phyloP scores from a whole-genome alignment of 2,329 filamentous ascomycete genomes.

The Colletotrichum sp. region DNA sequence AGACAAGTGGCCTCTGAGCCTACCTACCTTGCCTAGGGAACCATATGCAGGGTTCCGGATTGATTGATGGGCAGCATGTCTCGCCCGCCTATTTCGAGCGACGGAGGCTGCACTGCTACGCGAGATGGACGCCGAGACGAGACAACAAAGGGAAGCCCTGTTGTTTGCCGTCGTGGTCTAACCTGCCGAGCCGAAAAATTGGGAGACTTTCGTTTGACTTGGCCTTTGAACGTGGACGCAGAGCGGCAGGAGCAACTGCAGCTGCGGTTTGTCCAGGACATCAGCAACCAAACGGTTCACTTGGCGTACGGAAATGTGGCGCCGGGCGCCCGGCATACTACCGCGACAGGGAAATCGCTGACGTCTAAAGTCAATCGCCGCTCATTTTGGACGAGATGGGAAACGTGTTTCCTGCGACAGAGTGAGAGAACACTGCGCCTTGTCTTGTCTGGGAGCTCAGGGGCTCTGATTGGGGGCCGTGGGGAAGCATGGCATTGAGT shows the following conservation, averaged over 20 bases:
- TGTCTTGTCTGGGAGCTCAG: not conserved
- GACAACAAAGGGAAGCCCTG: not conserved
- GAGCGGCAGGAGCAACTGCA: not conserved
- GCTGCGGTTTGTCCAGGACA: not conserved
- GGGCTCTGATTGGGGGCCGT: not conserved
- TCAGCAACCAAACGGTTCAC: not conserved
- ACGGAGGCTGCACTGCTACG: slow-evolving; percentile 2
- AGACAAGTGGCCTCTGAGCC: not conserved
- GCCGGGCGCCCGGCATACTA: not conserved
- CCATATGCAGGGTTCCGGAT: slow-evolving; percentile 3
- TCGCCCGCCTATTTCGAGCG: slow-evolving; percentile 6
- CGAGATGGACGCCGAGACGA: slow-evolving; percentile 6
- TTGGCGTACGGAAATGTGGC: not conserved
- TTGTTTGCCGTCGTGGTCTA: not conserved
- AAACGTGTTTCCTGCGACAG: not conserved
- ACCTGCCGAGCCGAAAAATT: not conserved
- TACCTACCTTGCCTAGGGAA: not conserved
- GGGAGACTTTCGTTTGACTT: not conserved
- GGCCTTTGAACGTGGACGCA: not conserved
- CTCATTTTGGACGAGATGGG: not conserved
- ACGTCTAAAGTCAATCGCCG: not conserved
- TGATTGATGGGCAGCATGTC: slow-evolving; percentile 10
- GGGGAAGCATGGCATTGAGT: not conserved
- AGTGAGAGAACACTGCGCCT: not conserved
- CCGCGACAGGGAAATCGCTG: not conserved